Percentiles rank a stretch among this genome's conserved stretches.
Evolutionary conservation across 257 asterid genomes (phyloP).

Genomic region (Plantago ovata): DNA sequence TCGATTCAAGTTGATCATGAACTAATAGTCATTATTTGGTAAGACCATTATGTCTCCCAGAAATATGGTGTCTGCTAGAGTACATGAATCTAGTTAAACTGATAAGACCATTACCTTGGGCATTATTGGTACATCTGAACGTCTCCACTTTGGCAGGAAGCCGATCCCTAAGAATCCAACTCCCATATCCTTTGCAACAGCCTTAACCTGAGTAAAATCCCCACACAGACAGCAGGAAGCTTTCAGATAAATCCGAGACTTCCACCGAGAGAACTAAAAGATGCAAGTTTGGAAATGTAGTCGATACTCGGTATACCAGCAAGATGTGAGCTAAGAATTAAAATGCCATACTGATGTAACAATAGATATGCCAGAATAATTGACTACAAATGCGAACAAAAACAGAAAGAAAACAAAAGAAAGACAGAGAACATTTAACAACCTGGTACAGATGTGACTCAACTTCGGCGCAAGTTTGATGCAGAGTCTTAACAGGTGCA

Average conservation of each 20-base stretch:
- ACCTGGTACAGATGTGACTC: conserved; percentile 96
- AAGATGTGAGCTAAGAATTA: conserved; percentile 11
- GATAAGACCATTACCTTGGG: conserved; percentile 65
- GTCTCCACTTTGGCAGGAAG: conserved; percentile 88
- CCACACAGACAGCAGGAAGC: not conserved
- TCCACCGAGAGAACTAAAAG: too few relatives aligned
- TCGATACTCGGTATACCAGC: too few relatives aligned
- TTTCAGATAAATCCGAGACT: too few relatives aligned
- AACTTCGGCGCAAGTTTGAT: conserved; percentile 97
- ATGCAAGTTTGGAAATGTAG: conserved; percentile 1
- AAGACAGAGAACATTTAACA: conserved; percentile 10
- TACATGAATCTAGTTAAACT: not conserved
- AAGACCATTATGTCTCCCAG: too few relatives aligned
- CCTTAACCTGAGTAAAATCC: conserved; percentile 65
- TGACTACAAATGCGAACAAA: not conserved
- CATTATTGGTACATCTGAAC: conserved; percentile 87
- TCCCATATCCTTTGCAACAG: conserved; percentile 97
- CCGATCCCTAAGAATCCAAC: conserved; percentile 90
- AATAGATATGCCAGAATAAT: not conserved
- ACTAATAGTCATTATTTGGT: too few relatives aligned
- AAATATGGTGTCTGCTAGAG: conserved; percentile 7
- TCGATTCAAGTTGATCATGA: too few relatives aligned
- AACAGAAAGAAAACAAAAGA: not conserved
- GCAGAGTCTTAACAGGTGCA: conserved; percentile 94
- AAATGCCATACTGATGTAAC: not conserved